Conservation (phyloP, 345 rosid genomes). For the Eutrema yunnanense region DNA sequence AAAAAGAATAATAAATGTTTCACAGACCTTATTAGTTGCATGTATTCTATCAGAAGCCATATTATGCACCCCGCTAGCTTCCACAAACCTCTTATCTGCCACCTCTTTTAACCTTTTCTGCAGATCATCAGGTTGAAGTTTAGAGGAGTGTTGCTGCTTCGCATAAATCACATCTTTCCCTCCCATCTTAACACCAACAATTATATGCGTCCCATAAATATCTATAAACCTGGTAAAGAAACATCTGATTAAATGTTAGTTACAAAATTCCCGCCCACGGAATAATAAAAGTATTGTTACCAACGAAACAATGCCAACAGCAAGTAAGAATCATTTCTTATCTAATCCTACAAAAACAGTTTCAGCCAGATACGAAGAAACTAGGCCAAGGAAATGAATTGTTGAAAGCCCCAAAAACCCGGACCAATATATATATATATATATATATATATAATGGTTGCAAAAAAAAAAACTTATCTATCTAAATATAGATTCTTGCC, state of each 20-base stretch:
- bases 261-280: background rate
- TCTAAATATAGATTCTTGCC: background rate
- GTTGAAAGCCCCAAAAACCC: background rate
- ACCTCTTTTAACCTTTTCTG: slow-evolving; percentile 74
- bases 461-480: background rate
- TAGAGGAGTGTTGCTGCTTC: slow-evolving; percentile 79
- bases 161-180: slow-evolving; percentile 88
- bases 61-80: slow-evolving; percentile 38
- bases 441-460: background rate
- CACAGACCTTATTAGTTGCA: slow-evolving; percentile 27
- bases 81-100: slow-evolving; percentile 82
- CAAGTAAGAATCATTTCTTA: background rate
- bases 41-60: slow-evolving; percentile 15
- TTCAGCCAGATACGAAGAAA: background rate
- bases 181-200: slow-evolving; percentile 91
- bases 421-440: background rate
- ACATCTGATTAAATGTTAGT: background rate
- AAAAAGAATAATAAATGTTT: background rate
- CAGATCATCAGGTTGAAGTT: slow-evolving; percentile 64
- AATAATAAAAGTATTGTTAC: background rate
- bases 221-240: slow-evolving; percentile 65
- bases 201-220: slow-evolving; percentile 77
- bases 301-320: background rate
- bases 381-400: background rate
- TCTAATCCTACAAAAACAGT: background rate